Base-by-base conservation (phyloP, 169 alveolate species). In the Eimeria falciformis region DNA sequence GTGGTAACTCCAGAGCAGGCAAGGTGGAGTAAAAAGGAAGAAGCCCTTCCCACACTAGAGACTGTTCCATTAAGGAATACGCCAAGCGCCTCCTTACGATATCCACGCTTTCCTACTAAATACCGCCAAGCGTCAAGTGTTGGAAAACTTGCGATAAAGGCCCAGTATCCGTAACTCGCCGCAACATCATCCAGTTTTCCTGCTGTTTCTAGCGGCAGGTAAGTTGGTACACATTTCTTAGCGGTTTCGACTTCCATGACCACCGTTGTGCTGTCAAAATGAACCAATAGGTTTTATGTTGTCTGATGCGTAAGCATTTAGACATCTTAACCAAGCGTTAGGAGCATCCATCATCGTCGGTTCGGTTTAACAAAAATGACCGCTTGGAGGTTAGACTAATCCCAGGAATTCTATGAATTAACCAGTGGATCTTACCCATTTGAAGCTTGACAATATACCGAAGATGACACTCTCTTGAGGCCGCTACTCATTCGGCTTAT, bases 331-430 rank as follows among this genome's bases (percentile, higher is more conserved):
- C 97, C 96, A 95, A 94, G 94, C 97, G 97, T 96, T 97, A 96
- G 98, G 98, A 88, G 93, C 97, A 97, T 92, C 97, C 98, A 98
- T 96, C 98, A 96, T 96, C 97, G 98, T 98, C 98, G 96, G 97
- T 96, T 96, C 98, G 96, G 97, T 97, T 97, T 95, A 96, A 97
- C 98, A 95, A 95, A 96, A 97, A 95, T 96, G 98, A 97, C 97
- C 98, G 96, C 98, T 96, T 95, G 95, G 96, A 95, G 94, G 95
- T 95, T 91, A 95, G 94, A 95, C 94, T 96, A 94, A 89, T 95
- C 96, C 96, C 92, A 93, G 75, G 53, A 43, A 93, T 93, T 96
- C 75, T 77, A 45, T 43, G 11, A 66, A 86, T 83, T 86, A 86
- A 43, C 62, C 53, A 55, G 45, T 18, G 47, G 65, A 12, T 50